Conservation (phyloP, 2,329 filamentous ascomycete species). For the Berkeleyomyces basicola region DNA sequence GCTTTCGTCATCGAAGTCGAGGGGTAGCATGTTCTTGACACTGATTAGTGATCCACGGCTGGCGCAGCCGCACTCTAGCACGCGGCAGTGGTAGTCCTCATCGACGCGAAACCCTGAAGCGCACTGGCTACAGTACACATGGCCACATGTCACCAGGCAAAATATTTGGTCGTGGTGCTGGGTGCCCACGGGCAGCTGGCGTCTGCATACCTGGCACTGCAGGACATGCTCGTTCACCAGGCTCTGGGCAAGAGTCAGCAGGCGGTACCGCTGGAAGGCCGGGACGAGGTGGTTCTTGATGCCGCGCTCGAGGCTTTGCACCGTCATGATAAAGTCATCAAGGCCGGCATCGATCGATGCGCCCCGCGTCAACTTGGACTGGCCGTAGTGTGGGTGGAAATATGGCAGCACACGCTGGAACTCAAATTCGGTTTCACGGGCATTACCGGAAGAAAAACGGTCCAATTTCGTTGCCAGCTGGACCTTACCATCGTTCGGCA, state of each 20-base stretch:
- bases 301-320: slow-evolving; percentile 14
- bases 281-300: slow-evolving; percentile 7
- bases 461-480: background rate
- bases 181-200: background rate
- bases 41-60: slow-evolving; percentile 6
- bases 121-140: slow-evolving; percentile 17
- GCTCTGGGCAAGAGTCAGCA: background rate
- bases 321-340: slow-evolving; percentile 15
- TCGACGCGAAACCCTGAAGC: background rate
- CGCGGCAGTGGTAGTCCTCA: slow-evolving; percentile 12
- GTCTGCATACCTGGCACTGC: slow-evolving; percentile 10
- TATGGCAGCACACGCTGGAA: slow-evolving; percentile 15
- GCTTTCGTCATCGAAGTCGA: background rate
- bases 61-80: slow-evolving; percentile 8
- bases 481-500: background rate
- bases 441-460: background rate
- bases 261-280: slow-evolving; percentile 3
- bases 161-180: slow-evolving; percentile 5
- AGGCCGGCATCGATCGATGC: slow-evolving; percentile 15
- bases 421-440: slow-evolving; percentile 15
- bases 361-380: slow-evolving; percentile 13
- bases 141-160: slow-evolving; percentile 18
- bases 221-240: background rate
- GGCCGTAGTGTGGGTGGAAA: slow-evolving; percentile 12
- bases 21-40: slow-evolving; percentile 8